phyloP scores from a whole-genome alignment of 2,329 filamentous ascomycete genomes.

The Aspergillus awamori region DNA sequence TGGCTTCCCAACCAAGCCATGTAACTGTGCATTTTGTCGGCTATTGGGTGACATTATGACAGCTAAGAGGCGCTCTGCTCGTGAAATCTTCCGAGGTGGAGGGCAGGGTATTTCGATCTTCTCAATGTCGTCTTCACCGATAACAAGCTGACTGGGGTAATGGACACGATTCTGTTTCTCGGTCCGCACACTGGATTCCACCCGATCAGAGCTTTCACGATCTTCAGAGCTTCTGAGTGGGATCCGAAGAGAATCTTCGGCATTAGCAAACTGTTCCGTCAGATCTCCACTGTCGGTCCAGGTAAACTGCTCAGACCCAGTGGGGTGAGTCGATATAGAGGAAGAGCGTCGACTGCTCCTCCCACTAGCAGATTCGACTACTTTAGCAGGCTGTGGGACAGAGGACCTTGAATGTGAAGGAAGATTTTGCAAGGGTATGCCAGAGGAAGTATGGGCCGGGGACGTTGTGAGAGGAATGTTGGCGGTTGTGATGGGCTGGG shows the following conservation, averaged over 20 bases:
- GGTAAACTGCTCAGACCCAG: constrained; percentile 71
- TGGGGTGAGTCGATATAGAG: constrained; percentile 52
- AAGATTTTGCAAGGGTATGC: constrained; percentile 84
- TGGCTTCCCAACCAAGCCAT: constrained; percentile 94
- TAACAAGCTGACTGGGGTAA: constrained; percentile 60
- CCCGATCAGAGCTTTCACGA: constrained; percentile 57
- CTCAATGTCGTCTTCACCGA: constrained; percentile 39
- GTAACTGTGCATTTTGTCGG: constrained; percentile 68
- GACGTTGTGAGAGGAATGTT: constrained; percentile 79
- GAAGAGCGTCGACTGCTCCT: constrained; percentile 58
- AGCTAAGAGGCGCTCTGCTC: constrained; percentile 71
- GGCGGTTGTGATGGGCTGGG: constrained; percentile 73
- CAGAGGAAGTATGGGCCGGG: constrained; percentile 67
- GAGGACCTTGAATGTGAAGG: constrained; percentile 39
- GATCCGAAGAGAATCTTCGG: constrained; percentile 77
- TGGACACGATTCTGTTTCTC: constrained; percentile 67
- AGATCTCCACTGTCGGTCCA: constrained; percentile 97
- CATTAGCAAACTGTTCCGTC: constrained; percentile 83
- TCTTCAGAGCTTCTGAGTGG: constrained; percentile 69
- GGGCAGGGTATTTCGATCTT: constrained; percentile 72
- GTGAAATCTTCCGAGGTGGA: constrained; percentile 63
- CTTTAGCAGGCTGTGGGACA: constrained; percentile 36
- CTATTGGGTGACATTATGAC: constrained; percentile 82
- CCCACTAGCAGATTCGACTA: constrained; percentile 48
- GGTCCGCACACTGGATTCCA: constrained; percentile 36